Conservation (phyloP, 257 asterid genomes). For the Solanum pinnatisectum region DNA sequence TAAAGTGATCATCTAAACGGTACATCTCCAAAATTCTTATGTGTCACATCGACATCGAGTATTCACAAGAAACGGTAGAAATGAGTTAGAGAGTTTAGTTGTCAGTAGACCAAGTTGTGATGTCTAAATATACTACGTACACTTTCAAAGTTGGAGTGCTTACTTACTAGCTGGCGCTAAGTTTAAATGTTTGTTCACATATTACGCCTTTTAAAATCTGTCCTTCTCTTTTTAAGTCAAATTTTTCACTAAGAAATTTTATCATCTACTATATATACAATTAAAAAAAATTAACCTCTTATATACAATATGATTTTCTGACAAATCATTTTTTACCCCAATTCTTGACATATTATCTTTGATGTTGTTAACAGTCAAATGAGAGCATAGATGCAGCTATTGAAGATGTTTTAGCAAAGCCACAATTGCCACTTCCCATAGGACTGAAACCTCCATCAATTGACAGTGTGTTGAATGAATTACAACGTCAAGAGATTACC, state of each 20-base stretch:
- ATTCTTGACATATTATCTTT: not conserved
- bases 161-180: not conserved
- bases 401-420: slow-evolving; percentile 73
- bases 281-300: not conserved
- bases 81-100: not conserved
- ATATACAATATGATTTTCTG: not conserved
- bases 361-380: slow-evolving; percentile 43
- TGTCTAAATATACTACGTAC: too few relatives aligned
- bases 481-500: slow-evolving; percentile 68
- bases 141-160: not conserved
- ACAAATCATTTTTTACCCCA: accelerated
- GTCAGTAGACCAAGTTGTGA: not conserved
- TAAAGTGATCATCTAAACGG: too few relatives aligned
- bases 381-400: slow-evolving; percentile 91
- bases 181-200: not conserved
- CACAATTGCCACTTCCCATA: slow-evolving; percentile 87
- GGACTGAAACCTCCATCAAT: slow-evolving; percentile 80
- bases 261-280: not conserved
- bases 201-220: not conserved
- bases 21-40: not conserved
- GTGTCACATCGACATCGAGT: accelerated
- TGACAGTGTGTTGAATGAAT: slow-evolving; percentile 72
- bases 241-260: accelerated
- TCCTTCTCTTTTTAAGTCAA: not conserved
- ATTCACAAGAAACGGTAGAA: not conserved